Conservation (phyloP, 2,329 filamentous ascomycete species). For the Epicoccum nigrum region DNA sequence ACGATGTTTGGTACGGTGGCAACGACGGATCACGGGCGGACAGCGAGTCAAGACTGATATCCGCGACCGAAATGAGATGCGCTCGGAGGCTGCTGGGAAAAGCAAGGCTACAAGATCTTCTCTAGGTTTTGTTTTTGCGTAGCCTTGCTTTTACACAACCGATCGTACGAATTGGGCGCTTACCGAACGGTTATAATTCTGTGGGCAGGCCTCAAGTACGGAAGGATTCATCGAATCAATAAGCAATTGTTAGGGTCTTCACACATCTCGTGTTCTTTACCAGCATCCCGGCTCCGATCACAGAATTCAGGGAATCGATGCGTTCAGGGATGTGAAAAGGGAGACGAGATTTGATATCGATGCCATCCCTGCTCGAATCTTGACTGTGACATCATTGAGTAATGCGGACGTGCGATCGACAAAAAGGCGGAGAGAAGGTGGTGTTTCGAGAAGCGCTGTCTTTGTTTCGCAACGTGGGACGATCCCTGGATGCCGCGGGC, state of each 20-base stretch:
- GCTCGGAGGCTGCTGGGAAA: neutral
- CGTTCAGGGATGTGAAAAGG: conserved; percentile 4
- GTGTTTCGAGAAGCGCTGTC: conserved; percentile 5
- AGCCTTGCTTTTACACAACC: neutral
- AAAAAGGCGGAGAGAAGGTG: conserved; percentile 1
- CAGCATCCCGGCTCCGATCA: conserved; percentile 14
- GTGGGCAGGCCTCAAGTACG: neutral
- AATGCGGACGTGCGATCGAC: conserved; percentile 10
- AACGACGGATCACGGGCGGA: neutral
- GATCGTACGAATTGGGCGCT: conserved; percentile 4
- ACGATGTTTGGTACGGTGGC: neutral
- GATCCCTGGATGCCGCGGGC: conserved; percentile 2
- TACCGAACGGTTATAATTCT: conserved; percentile 1
- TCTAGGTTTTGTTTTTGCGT: conserved; percentile 1
- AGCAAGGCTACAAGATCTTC: neutral
- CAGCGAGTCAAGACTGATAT: neutral
- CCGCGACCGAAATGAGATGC: neutral
- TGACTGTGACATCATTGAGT: conserved; percentile 10
- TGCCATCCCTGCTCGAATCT: conserved; percentile 4
- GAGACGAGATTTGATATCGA: conserved; percentile 5
- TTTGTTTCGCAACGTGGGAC: neutral
- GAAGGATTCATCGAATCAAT: conserved; percentile 17
- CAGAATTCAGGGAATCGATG: neutral
- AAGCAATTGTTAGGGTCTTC: neutral
- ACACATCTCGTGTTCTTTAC: conserved; percentile 3